Conservation (phyloP, 495 filamentous ascomycete species). For the Penicillium angulare region DNA sequence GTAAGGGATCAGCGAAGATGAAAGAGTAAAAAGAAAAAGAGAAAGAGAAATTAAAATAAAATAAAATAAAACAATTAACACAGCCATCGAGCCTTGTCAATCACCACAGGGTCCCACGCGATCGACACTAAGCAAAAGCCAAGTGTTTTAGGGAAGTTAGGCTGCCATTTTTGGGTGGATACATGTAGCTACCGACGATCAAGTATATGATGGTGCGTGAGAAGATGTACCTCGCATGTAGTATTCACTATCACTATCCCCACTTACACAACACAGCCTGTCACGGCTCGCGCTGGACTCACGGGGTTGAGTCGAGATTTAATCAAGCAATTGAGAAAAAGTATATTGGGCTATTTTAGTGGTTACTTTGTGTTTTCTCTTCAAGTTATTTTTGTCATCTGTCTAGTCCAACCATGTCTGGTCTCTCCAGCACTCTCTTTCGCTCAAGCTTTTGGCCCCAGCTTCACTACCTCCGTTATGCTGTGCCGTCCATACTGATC, state of each 20-base stretch:
- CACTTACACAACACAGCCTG: slow-evolving; percentile 1
- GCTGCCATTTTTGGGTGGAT: slow-evolving; percentile 6
- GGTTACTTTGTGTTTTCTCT: too few species aligned
- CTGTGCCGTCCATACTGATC: too few species aligned
- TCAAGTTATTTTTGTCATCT: too few species aligned
- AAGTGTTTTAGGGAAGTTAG: slow-evolving; percentile 20
- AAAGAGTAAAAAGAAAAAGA: not conserved
- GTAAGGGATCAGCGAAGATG: not conserved
- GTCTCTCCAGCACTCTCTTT: too few species aligned
- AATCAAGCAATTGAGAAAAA: not conserved
- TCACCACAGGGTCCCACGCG: slow-evolving; percentile 12
- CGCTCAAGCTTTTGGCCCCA: not conserved
- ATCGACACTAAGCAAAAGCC: slow-evolving; percentile 17
- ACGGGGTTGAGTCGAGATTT: too few species aligned
- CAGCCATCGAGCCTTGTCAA: not conserved
- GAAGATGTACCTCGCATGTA: not conserved
- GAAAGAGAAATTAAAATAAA: not conserved
- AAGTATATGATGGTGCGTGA: too few species aligned
- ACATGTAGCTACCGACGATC: too few species aligned
- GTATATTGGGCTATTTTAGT: too few species aligned
- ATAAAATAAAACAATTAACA: slow-evolving; percentile 1
- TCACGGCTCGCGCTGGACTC: slow-evolving; percentile 5
- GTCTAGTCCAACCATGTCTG: too few species aligned
- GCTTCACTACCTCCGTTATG: too few species aligned
- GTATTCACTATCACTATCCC: not conserved